Evolutionary conservation across 257 asterid genomes (phyloP).

Genomic region (Craterostigma plantagineum): DNA sequence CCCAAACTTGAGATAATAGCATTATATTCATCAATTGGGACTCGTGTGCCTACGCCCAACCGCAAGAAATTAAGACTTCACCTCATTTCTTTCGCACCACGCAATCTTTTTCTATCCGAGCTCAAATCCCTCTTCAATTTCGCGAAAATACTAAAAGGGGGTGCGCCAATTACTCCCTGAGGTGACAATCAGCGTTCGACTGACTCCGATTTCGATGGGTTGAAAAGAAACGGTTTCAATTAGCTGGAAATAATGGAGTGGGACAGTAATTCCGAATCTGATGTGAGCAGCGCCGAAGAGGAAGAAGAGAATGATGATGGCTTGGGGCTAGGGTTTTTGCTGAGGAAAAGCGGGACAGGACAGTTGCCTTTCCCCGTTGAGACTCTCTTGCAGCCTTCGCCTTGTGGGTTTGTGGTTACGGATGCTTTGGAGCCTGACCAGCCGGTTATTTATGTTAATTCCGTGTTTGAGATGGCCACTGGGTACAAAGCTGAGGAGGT

Average conservation of each 20-base stretch:
- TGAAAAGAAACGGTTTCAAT: no score
- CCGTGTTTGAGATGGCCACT: constrained; percentile 82
- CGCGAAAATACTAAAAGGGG: no score
- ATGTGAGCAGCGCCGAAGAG: constrained; percentile 42
- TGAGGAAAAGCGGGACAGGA: constrained; percentile 29
- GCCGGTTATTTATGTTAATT: constrained; percentile 73
- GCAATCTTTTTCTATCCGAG: no score
- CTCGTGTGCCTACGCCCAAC: no score
- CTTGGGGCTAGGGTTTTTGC: constrained; percentile 51
- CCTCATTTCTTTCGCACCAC: no score
- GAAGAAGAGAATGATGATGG: constrained; percentile 23
- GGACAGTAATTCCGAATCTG: constrained; percentile 71
- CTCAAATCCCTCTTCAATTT: no score
- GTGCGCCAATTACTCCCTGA: no score
- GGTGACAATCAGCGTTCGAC: no score
- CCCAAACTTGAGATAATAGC: no score
- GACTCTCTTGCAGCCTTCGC: constrained; percentile 69
- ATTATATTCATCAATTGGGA: no score
- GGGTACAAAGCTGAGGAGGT: constrained; percentile 92
- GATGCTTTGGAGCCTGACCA: constrained; percentile 85
- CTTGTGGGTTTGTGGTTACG: constrained; percentile 80
- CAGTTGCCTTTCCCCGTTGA: constrained; percentile 67
- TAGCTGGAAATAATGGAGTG: constrained; percentile 44
- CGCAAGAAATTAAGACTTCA: no score
- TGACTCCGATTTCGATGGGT: no score